These are phyloP conservation scores for Salix brachista DNA, from an alignment of 345 rosid genomes.

Conservation along the genomic window DNA sequence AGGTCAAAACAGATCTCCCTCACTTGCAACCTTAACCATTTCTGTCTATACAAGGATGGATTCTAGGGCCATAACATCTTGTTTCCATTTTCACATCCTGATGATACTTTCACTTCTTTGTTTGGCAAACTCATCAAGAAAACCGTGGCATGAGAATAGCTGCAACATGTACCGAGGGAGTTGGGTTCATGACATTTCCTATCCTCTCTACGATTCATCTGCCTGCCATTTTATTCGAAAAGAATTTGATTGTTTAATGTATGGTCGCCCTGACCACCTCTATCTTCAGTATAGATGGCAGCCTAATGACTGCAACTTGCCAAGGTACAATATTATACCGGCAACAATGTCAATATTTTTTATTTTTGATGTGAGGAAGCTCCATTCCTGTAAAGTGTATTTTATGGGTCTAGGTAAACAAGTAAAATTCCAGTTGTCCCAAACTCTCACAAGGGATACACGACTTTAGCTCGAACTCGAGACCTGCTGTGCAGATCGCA, in stretches of 20 bases:
- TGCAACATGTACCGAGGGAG: constrained; percentile 67
- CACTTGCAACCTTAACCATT: no score
- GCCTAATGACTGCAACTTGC: constrained; percentile 57
- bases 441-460: no score
- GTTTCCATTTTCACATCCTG: not conserved
- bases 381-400: no score
- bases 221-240: constrained; percentile 68
- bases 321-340: constrained; percentile 35
- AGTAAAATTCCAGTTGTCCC: no score
- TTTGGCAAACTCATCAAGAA: not conserved
- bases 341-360: no score
- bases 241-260: constrained; percentile 75
- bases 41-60: not conserved
- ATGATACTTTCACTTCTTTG: not conserved
- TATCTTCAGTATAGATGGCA: constrained; percentile 81
- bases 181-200: constrained; percentile 65
- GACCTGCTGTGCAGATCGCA: no score
- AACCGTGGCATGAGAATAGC: not conserved
- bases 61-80: not conserved
- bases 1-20: no score
- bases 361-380: no score
- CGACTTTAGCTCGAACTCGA: no score
- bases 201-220: constrained; percentile 65
- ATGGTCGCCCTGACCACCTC: constrained; percentile 69
- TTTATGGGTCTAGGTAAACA: no score